Conservation (phyloP, 192 early-diverging fungal species). For the Tieghemiomyces parasiticus region DNA sequence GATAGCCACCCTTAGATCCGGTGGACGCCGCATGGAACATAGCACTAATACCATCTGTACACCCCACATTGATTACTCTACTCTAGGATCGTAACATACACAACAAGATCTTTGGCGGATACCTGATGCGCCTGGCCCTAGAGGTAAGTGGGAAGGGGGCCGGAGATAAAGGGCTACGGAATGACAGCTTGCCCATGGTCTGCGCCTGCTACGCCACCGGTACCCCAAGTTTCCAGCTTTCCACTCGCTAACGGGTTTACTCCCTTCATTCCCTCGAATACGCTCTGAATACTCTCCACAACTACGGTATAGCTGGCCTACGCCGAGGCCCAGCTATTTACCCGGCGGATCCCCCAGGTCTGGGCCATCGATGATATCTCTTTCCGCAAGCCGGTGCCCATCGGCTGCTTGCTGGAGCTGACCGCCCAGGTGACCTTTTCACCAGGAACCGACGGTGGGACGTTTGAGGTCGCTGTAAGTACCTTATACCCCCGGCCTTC, state of each 20-base stretch:
- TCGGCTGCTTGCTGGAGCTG: conserved; percentile 62
- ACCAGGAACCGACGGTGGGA: conserved; percentile 29
- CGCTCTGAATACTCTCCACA: no score
- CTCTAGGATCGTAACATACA: conserved; percentile 61
- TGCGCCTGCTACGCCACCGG: no score
- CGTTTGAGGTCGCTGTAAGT: conserved; percentile 41
- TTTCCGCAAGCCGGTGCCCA: conserved; percentile 73
- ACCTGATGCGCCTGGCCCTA: conserved; percentile 71
- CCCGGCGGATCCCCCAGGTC: conserved; percentile 36
- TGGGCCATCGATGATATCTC: conserved; percentile 57
- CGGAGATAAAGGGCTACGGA: no score
- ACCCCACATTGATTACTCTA: no score
- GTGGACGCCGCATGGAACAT: no score
- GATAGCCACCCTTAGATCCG: no score
- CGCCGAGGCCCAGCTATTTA: conserved; percentile 54
- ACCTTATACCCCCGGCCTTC: conserved; percentile 7
- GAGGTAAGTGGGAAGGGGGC: no score
- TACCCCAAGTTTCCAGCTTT: no score
- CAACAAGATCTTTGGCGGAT: conserved; percentile 61
- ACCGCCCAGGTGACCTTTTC: conserved; percentile 67
- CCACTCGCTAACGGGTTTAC: no score
- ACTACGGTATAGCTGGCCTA: conserved; percentile 35
- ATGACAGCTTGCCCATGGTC: no score
- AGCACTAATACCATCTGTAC: no score
- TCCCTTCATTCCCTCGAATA: no score